phyloP scores from a whole-genome alignment of 2,329 filamentous ascomycete genomes.

The Xylariaceae sp. region DNA sequence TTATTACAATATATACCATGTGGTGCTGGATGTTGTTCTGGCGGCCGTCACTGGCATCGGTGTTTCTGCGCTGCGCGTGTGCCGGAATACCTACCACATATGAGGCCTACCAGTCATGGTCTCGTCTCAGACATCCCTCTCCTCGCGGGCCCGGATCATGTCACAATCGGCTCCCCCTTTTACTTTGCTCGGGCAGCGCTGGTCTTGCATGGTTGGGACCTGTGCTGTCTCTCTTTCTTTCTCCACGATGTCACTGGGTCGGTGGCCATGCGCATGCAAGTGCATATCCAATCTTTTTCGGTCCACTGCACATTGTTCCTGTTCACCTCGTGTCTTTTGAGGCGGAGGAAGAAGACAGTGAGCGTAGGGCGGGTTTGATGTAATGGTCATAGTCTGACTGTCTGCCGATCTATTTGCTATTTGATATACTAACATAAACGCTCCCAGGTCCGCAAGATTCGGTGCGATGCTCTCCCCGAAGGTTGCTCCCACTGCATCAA shows the following conservation, averaged over 20 bases:
- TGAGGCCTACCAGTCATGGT: not conserved
- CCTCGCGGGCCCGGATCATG: not conserved
- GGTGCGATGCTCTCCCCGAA: slow-evolving; percentile 73
- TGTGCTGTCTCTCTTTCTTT: not conserved
- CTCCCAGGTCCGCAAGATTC: slow-evolving; percentile 67
- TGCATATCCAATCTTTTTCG: slow-evolving; percentile 8
- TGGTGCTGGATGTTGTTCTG: not conserved
- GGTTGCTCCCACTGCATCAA: slow-evolving; percentile 78
- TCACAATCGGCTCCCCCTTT: not conserved
- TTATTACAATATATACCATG: not conserved
- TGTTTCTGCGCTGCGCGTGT: not conserved
- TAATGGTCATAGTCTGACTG: not conserved
- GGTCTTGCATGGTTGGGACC: slow-evolving; percentile 5
- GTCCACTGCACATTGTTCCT: slow-evolving; percentile 5
- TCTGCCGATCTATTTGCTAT: not conserved
- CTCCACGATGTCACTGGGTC: not conserved
- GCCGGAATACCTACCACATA: not conserved
- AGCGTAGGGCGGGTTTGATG: not conserved
- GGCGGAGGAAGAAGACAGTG: not conserved
- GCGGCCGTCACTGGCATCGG: not conserved
- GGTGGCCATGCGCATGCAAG: slow-evolving; percentile 10
- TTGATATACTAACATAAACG: slow-evolving; percentile 18
- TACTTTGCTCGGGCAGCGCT: not conserved
- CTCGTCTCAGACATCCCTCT: not conserved
- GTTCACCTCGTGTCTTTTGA: slow-evolving; percentile 3